Percentiles rank a stretch among this genome's conserved stretches.
These are phyloP conservation scores for Perkinsus olseni DNA, from an alignment of 169 alveolate species.

Conservation along the genomic window DNA sequence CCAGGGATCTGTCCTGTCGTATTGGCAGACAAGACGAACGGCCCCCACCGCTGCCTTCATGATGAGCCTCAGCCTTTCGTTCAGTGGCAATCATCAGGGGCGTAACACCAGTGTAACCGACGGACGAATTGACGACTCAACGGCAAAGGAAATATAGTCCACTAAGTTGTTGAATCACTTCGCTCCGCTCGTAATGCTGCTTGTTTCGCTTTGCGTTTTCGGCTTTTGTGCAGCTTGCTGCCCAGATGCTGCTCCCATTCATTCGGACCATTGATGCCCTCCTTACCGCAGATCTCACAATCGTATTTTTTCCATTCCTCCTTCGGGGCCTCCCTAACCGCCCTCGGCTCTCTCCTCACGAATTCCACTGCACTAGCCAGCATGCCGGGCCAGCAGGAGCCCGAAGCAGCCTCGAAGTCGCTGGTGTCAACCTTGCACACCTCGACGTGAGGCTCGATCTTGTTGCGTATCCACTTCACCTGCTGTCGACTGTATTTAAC, in stretches of 20 bases:
- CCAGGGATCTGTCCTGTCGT: neutral
- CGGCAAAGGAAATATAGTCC: neutral
- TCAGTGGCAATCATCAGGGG: too few species aligned
- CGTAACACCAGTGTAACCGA: too few species aligned
- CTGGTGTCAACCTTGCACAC: slow-evolving; percentile 12
- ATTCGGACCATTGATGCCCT: neutral
- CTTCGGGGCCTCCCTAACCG: neutral
- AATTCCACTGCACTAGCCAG: neutral
- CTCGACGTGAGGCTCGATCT: slow-evolving; percentile 24
- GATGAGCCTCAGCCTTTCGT: neutral
- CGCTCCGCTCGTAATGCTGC: neutral
- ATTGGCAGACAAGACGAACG: neutral
- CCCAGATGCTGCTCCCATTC: neutral
- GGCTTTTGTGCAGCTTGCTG: neutral
- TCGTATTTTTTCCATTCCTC: neutral
- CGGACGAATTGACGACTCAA: neutral
- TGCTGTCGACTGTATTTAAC: slow-evolving; percentile 49
- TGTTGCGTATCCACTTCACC: slow-evolving; percentile 46
- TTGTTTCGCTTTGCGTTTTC: neutral
- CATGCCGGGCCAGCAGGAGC: neutral
- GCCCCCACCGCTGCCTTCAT: neutral
- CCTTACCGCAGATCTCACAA: neutral
- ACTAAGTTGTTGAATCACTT: neutral
- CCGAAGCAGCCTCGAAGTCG: neutral
- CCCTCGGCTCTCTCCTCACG: neutral